These are phyloP conservation scores for Toxoplasma gondii DNA, from an alignment of 169 alveolate species.

Conservation along the genomic window DNA sequence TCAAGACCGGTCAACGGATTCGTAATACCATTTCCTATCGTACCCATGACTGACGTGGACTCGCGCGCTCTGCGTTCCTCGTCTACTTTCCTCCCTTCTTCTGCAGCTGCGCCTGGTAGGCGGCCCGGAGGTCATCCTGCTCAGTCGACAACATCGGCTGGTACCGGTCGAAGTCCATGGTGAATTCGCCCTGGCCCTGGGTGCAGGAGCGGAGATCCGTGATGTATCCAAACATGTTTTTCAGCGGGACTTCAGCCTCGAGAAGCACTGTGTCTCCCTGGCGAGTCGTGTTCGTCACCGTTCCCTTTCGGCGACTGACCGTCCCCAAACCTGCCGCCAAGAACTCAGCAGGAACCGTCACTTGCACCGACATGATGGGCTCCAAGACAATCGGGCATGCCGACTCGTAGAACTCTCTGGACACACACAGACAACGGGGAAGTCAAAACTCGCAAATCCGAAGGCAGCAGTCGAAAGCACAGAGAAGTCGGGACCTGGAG, in stretches of 20 bases:
- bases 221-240: constrained; percentile 94
- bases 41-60: no score
- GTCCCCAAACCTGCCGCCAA: constrained; percentile 87
- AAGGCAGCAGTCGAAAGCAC: neutral
- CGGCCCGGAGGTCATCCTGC: constrained; percentile 73
- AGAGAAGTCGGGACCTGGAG: neutral
- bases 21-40: no score
- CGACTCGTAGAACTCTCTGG: constrained; percentile 77
- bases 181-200: constrained; percentile 94
- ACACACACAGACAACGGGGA: neutral
- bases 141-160: constrained; percentile 81
- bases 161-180: constrained; percentile 89
- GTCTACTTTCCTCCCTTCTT: neutral
- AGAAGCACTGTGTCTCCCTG: constrained; percentile 80
- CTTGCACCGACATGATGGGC: constrained; percentile 94
- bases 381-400: constrained; percentile 90
- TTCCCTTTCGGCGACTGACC: constrained; percentile 90
- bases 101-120: constrained; percentile 36
- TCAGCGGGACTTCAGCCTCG: constrained; percentile 92
- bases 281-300: constrained; percentile 86
- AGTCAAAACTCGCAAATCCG: neutral
- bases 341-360: constrained; percentile 86
- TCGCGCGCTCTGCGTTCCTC: no score
- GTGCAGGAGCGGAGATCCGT: constrained; percentile 92
- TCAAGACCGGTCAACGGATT: no score